Evolutionary conservation across 768 basidiomycete species (phyloP).

Genomic region (Peribolospora kevripleyi): DNA sequence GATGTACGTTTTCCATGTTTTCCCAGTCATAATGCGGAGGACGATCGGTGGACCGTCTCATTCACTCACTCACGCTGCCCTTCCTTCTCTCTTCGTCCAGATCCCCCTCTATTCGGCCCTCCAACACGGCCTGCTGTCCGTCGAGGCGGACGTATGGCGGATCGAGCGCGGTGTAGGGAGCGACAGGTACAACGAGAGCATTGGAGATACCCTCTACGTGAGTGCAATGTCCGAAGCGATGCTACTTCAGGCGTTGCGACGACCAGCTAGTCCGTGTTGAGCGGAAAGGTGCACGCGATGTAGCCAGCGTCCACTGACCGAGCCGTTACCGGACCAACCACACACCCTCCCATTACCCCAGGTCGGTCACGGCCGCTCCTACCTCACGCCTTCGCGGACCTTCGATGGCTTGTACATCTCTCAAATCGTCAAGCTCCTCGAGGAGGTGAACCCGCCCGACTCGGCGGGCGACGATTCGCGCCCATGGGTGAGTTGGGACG

Average conservation of each 20-base stretch:
- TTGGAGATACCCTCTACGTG: constrained; percentile 4
- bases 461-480: neutral
- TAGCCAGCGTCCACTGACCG: too few species aligned
- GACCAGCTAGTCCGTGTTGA: too few species aligned
- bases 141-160: constrained; percentile 11
- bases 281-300: too few species aligned
- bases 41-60: too few species aligned
- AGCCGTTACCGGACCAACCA: neutral
- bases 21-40: too few species aligned
- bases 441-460: constrained; percentile 2
- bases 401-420: constrained; percentile 5
- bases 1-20: neutral
- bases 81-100: too few species aligned
- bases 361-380: constrained; percentile 7
- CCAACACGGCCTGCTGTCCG: constrained; percentile 4
- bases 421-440: constrained; percentile 5
- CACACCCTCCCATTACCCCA: neutral
- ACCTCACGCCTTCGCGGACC: constrained; percentile 5
- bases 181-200: too few species aligned
- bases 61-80: too few species aligned
- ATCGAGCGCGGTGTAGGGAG: constrained; percentile 1
- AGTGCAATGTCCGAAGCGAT: neutral
- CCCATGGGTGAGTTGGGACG: constrained; percentile 1
- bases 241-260: neutral
- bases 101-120: constrained; percentile 7